These are phyloP conservation scores for Pyrenophora tritici-repentis DNA, from an alignment of 2,329 filamentous ascomycete species.

Conservation along the genomic window DNA sequence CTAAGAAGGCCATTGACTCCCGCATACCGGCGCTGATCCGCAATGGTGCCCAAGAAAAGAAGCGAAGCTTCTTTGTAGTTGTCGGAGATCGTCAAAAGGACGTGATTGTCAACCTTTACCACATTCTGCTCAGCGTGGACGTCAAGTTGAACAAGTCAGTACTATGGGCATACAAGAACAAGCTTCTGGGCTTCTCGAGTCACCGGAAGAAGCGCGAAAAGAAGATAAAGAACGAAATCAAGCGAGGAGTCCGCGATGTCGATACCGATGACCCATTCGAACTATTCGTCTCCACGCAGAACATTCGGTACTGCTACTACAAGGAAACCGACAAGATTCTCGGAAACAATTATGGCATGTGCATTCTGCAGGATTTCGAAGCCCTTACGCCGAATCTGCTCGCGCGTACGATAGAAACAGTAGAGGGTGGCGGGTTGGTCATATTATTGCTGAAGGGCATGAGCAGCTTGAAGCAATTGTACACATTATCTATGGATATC, in stretches of 20 bases:
- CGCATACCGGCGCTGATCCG: conserved; percentile 49
- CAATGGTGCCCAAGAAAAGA: conserved; percentile 71
- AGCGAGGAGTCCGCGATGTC: conserved; percentile 87
- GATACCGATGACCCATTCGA: conserved; percentile 96
- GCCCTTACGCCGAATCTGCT: conserved; percentile 96
- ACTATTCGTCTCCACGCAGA: conserved; percentile 92
- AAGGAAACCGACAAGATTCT: conserved; percentile 99
- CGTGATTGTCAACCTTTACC: conserved; percentile 92
- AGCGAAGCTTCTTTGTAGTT: conserved; percentile 96
- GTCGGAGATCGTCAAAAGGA: conserved; percentile 95
- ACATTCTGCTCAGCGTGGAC: conserved; percentile 87
- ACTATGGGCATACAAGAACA: conserved; percentile 98
- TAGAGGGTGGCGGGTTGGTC: conserved; percentile 92
- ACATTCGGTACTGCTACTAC: conserved; percentile 99
- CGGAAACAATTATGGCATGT: conserved; percentile 98
- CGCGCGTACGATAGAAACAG: conserved; percentile 93
- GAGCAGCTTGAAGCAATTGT: conserved; percentile 95
- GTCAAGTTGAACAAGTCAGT: conserved; percentile 96
- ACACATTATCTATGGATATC: conserved; percentile 96
- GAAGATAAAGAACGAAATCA: conserved; percentile 99
- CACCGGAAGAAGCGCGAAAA: conserved; percentile 97
- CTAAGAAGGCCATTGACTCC: conserved; percentile 47
- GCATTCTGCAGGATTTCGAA: conserved; percentile 97
- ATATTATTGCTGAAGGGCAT: conserved; percentile 92
- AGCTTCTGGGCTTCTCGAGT: conserved; percentile 88